Evolutionary conservation across 164 flowering plant genomes (phyloP).

Genomic region (Echeveria elegans): DNA sequence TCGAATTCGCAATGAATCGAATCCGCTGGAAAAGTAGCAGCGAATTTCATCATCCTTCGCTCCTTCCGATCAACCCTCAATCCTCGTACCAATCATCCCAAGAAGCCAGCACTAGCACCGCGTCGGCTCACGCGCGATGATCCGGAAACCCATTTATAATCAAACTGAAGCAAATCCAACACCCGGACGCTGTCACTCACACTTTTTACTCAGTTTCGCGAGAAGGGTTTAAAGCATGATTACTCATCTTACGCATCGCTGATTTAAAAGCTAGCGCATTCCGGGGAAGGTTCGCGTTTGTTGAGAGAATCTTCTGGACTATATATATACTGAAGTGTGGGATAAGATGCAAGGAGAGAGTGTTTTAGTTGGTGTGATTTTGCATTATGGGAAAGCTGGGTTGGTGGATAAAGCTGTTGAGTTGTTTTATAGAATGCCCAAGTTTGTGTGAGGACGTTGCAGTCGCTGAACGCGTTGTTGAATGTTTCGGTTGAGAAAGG

Average conservation of each 20-base stretch:
- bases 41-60: not conserved
- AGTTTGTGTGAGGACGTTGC: conserved; percentile 62
- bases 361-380: conserved; percentile 56
- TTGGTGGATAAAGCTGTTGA: conserved; percentile 44
- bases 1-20: not conserved
- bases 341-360: conserved; percentile 48
- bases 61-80: not conserved
- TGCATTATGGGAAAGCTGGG: conserved; percentile 55
- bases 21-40: not conserved
- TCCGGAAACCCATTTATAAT: not conserved
- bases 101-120: not conserved
- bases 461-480: conserved; percentile 57
- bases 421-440: conserved; percentile 41
- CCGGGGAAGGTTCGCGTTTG: conserved; percentile 39
- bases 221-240: conserved; percentile 53
- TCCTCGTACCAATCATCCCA: not conserved
- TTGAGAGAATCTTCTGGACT: conserved; percentile 44
- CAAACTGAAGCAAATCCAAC: not conserved
- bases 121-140: no score
- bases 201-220: conserved; percentile 36
- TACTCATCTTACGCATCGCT: conserved; percentile 75
- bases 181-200: conserved; percentile 31
- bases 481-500: conserved; percentile 45
- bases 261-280: conserved; percentile 63
- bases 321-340: conserved; percentile 21